A percentile compares a stretch with the other conserved stretches of the same genome.
These are phyloP conservation scores for Samsoniella hepiali DNA, from an alignment of 2,329 filamentous ascomycete species.

Conservation along the genomic window DNA sequence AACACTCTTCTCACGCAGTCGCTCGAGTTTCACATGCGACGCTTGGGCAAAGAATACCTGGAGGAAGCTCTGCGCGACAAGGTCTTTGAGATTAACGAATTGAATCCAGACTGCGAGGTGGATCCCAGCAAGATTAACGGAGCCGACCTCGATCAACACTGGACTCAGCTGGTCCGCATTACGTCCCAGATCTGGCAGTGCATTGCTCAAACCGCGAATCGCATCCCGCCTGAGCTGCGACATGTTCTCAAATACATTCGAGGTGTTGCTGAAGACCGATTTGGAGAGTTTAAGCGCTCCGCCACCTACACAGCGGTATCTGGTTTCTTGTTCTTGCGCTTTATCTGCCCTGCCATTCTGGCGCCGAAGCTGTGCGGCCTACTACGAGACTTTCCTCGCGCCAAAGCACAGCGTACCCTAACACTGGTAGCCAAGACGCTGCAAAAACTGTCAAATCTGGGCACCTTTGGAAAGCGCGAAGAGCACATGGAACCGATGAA, in stretches of 20 bases:
- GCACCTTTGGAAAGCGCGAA: slow-evolving; percentile 89
- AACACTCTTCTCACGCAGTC: slow-evolving; percentile 93
- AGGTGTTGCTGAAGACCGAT: slow-evolving; percentile 89
- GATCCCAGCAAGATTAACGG: slow-evolving; percentile 76
- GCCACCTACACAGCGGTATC: slow-evolving; percentile 93
- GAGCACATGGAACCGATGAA: slow-evolving; percentile 99
- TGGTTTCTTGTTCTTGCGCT: slow-evolving; percentile 88
- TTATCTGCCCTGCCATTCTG: slow-evolving; percentile 93
- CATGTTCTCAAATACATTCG: slow-evolving; percentile 87
- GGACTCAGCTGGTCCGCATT: slow-evolving; percentile 70
- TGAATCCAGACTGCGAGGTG: slow-evolving; percentile 90
- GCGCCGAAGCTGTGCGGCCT: slow-evolving; percentile 93
- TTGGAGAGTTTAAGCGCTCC: slow-evolving; percentile 85
- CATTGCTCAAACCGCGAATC: slow-evolving; percentile 70
- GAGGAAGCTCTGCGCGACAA: slow-evolving; percentile 84
- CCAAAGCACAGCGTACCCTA: slow-evolving; percentile 78
- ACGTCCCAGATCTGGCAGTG: slow-evolving; percentile 84
- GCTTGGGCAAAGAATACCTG: slow-evolving; percentile 87
- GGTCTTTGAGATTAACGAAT: slow-evolving; percentile 82
- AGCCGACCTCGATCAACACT: slow-evolving; percentile 79
- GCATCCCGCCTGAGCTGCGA: slow-evolving; percentile 76
- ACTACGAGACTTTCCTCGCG: slow-evolving; percentile 75
- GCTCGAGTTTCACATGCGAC: slow-evolving; percentile 92
- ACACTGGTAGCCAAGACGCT: slow-evolving; percentile 91
- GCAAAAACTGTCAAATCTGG: slow-evolving; percentile 86